Evolutionary conservation across 1,284 basidiomycete genomes (phyloP).

Genomic region (Cerioporus squamosus): DNA sequence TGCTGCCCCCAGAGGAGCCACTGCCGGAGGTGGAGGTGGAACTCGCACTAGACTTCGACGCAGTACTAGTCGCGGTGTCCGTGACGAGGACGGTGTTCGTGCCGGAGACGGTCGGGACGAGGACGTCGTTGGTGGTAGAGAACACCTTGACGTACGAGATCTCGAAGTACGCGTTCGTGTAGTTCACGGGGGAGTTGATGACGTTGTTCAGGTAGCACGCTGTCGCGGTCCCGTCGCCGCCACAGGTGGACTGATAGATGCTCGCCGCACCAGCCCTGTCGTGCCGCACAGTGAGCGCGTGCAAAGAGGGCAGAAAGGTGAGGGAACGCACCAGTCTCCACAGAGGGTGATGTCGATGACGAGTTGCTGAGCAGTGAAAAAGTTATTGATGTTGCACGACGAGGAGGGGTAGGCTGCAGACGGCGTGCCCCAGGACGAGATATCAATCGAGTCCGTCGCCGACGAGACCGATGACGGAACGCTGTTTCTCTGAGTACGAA

Average conservation of each 20-base stretch:
- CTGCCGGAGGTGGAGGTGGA: not conserved
- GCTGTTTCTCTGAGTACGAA: constrained; percentile 41
- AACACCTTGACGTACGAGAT: constrained; percentile 53
- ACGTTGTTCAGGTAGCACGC: constrained; percentile 55
- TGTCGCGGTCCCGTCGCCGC: constrained; percentile 32
- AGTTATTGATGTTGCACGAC: constrained; percentile 50
- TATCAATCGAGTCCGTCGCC: constrained; percentile 46
- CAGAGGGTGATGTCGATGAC: constrained; percentile 64
- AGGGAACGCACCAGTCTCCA: constrained; percentile 47
- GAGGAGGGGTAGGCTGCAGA: constrained; percentile 57
- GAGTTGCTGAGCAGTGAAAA: constrained; percentile 57
- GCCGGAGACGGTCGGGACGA: constrained; percentile 20
- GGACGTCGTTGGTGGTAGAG: constrained; percentile 31
- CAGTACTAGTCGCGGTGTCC: constrained; percentile 11
- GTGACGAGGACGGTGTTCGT: constrained; percentile 23
- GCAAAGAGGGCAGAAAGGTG: not conserved
- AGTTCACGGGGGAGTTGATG: constrained; percentile 53
- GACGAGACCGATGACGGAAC: constrained; percentile 32
- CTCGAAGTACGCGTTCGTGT: constrained; percentile 57
- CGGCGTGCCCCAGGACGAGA: constrained; percentile 60
- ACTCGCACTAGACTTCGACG: constrained; percentile 2
- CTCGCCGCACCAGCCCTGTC: constrained; percentile 49
- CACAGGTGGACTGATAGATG: constrained; percentile 47
- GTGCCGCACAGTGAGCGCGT: not conserved
- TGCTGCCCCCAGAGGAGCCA: not conserved